These are phyloP conservation scores for Mycogone perniciosa DNA, from an alignment of 2,329 filamentous ascomycete species.

Conservation along the genomic window DNA sequence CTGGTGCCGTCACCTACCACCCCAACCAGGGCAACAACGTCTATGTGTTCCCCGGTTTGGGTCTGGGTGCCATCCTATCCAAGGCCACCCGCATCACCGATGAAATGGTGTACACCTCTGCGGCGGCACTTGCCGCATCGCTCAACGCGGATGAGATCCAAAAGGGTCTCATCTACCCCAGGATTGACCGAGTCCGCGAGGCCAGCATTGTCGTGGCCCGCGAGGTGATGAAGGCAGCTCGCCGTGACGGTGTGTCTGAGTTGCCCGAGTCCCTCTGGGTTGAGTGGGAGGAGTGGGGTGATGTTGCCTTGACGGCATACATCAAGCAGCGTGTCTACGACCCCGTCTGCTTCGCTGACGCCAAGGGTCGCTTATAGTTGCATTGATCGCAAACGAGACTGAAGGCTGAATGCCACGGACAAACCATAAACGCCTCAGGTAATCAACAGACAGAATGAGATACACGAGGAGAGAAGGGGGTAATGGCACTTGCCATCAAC, in stretches of 20 bases:
- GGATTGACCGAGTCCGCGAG: slow-evolving; percentile 84
- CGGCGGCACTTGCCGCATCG: slow-evolving; percentile 69
- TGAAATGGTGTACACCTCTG: slow-evolving; percentile 94
- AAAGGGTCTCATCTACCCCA: slow-evolving; percentile 82
- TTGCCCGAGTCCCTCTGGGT: slow-evolving; percentile 63
- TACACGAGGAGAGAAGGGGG: background rate
- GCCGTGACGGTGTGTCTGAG: slow-evolving; percentile 68
- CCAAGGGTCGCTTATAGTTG: slow-evolving; percentile 26
- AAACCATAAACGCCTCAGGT: background rate
- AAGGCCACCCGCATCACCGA: slow-evolving; percentile 85
- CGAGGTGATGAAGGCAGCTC: slow-evolving; percentile 88
- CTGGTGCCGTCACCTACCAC: slow-evolving; percentile 58
- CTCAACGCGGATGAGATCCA: slow-evolving; percentile 77
- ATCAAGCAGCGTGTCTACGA: slow-evolving; percentile 58
- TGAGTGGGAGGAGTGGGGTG: slow-evolving; percentile 67
- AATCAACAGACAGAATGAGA: background rate
- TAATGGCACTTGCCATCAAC: slow-evolving; percentile 3
- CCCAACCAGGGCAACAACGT: slow-evolving; percentile 80
- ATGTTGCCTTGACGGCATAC: slow-evolving; percentile 53
- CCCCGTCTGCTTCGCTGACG: slow-evolving; percentile 40
- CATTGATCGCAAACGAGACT: background rate
- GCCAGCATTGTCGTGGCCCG: slow-evolving; percentile 81
- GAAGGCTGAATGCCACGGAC: background rate
- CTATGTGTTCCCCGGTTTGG: slow-evolving; percentile 96
- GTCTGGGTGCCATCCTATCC: slow-evolving; percentile 84